These are phyloP conservation scores for Hibiscus syriacus DNA, from an alignment of 345 rosid species.

Conservation along the genomic window DNA sequence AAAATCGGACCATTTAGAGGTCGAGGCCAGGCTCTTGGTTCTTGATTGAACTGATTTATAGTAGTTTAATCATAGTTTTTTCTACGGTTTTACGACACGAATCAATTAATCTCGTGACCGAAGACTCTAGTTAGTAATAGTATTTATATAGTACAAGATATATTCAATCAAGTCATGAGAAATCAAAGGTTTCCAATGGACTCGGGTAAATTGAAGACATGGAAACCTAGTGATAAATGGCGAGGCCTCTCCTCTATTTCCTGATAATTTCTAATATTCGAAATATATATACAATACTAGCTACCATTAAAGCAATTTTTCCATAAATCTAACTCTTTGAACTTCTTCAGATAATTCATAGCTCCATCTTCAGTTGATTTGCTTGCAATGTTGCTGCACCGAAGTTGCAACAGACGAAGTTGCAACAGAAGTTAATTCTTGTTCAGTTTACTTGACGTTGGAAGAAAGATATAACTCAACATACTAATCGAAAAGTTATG, in stretches of 20 bases:
- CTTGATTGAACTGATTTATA: no score
- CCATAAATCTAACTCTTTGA: conserved; percentile 11
- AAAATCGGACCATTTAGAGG: not conserved
- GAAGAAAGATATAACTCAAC: not conserved
- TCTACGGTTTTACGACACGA: conserved; percentile 25
- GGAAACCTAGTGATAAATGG: conserved; percentile 29
- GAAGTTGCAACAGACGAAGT: conserved; percentile 16
- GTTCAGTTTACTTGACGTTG: not conserved
- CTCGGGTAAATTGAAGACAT: conserved; percentile 19
- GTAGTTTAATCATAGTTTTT: conserved; percentile 10
- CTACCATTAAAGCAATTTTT: conserved; percentile 18
- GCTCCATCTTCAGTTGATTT: conserved; percentile 60
- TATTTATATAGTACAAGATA: no score
- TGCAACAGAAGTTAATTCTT: conserved; percentile 16
- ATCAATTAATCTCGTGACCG: conserved; percentile 29
- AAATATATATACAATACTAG: conserved; percentile 28
- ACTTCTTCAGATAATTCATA: conserved; percentile 36
- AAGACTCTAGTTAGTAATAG: conserved; percentile 23
- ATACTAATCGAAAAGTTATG: not conserved
- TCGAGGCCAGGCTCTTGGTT: no score
- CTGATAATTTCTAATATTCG: conserved; percentile 28
- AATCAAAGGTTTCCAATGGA: conserved; percentile 19
- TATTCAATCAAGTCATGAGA: conserved; percentile 14
- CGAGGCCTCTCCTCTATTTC: conserved; percentile 22
- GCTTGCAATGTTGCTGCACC: conserved; percentile 52